Evolutionary conservation across 768 basidiomycete species (phyloP).

Genomic region (Lactarius tabidus): DNA sequence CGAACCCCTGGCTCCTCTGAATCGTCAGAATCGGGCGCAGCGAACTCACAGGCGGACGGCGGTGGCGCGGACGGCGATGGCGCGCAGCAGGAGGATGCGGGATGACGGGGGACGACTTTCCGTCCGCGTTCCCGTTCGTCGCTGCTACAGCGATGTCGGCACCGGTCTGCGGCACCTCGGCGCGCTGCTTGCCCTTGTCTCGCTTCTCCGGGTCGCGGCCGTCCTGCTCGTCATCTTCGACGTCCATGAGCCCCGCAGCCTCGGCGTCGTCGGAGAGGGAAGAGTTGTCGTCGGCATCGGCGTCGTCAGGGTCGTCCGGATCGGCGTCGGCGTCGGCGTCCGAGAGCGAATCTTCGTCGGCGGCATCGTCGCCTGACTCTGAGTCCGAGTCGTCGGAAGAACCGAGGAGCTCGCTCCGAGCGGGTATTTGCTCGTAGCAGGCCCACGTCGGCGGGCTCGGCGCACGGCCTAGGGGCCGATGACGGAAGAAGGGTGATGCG

Average conservation of each 20-base stretch:
- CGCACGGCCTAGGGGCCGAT: slow-evolving; percentile 72
- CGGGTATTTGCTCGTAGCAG: slow-evolving; percentile 81
- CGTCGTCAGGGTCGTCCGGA: slow-evolving; percentile 50
- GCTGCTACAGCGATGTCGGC: slow-evolving; percentile 21
- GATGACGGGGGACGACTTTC: slow-evolving; percentile 19
- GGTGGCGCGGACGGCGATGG: slow-evolving; percentile 36
- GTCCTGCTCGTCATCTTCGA: slow-evolving; percentile 11
- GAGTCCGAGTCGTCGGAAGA: slow-evolving; percentile 36
- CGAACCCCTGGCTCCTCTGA: slow-evolving; percentile 82
- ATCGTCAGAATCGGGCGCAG: slow-evolving; percentile 84
- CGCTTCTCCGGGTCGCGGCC: slow-evolving; percentile 17
- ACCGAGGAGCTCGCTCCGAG: slow-evolving; percentile 15
- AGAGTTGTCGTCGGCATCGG: slow-evolving; percentile 43
- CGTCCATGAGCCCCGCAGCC: slow-evolving; percentile 32
- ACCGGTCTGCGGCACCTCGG: slow-evolving; percentile 50
- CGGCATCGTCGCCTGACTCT: slow-evolving; percentile 19
- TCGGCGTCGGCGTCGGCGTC: slow-evolving; percentile 38
- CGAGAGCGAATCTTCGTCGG: slow-evolving; percentile 22
- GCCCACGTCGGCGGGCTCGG: slow-evolving; percentile 85
- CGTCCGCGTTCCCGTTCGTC: slow-evolving; percentile 10
- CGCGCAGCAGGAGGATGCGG: slow-evolving; percentile 46
- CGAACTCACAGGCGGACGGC: slow-evolving; percentile 51
- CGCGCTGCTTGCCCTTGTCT: slow-evolving; percentile 65
- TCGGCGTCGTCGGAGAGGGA: slow-evolving; percentile 30
- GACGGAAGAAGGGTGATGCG: slow-evolving; percentile 49